These are phyloP conservation scores for Exidia glandulosa DNA, from an alignment of 768 basidiomycete species.

Conservation along the genomic window DNA sequence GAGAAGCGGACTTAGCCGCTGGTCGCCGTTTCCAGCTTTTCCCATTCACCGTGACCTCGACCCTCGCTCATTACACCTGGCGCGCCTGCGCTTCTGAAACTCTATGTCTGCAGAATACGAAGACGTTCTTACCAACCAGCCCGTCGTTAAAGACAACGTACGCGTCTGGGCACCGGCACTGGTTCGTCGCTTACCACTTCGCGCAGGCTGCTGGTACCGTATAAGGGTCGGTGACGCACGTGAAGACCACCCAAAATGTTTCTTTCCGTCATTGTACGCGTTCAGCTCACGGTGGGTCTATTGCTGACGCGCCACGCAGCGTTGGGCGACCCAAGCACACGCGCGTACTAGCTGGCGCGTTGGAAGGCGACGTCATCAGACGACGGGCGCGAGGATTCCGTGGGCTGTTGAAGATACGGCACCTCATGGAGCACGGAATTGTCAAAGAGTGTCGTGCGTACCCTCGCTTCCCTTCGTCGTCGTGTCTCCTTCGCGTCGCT, in stretches of 20 bases:
- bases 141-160: conserved; percentile 98
- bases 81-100: too few relatives aligned
- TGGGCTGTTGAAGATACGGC: conserved; percentile 93
- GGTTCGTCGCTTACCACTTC: conserved; percentile 1
- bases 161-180: conserved; percentile 17
- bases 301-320: conserved; percentile 27
- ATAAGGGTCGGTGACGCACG: conserved; percentile 99
- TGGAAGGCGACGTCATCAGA: conserved; percentile 94
- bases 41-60: too few relatives aligned
- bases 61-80: too few relatives aligned
- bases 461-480: conserved; percentile 92
- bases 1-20: too few relatives aligned
- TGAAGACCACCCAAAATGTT: conserved; percentile 97
- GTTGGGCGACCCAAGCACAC: conserved; percentile 97
- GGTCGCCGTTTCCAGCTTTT: too few relatives aligned
- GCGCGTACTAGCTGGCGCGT: conserved; percentile 93
- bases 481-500: too few relatives aligned
- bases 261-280: conserved; percentile 98
- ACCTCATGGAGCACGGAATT: conserved; percentile 98
- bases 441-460: conserved; percentile 97
- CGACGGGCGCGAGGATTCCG: conserved; percentile 90
- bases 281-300: too few relatives aligned
- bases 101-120: conserved; percentile 88
- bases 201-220: conserved; percentile 88
- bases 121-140: conserved; percentile 94